These are phyloP conservation scores for Nigrospora sphaerica DNA, from an alignment of 2,329 filamentous ascomycete species.

Conservation along the genomic window DNA sequence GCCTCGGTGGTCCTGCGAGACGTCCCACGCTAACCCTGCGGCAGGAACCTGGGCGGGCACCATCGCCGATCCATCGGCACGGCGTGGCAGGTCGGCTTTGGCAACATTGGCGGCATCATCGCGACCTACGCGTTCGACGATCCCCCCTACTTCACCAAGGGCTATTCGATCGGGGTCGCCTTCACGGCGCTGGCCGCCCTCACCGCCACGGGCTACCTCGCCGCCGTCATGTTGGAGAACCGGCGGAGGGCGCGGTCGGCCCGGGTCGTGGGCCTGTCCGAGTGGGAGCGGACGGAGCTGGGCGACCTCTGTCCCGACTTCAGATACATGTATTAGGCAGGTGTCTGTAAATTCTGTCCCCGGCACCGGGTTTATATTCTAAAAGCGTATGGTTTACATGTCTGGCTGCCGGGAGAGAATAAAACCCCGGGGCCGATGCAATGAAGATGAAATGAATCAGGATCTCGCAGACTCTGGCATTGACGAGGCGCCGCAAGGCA, in stretches of 20 bases:
- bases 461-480: too few relatives aligned
- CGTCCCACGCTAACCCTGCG: background rate
- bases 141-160: slow-evolving; percentile 60
- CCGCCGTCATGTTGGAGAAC: slow-evolving; percentile 55
- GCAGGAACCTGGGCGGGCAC: slow-evolving; percentile 43
- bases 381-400: too few relatives aligned
- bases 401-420: too few relatives aligned
- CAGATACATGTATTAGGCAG: slow-evolving; percentile 40
- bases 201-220: slow-evolving; percentile 52
- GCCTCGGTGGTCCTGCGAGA: background rate
- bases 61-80: slow-evolving; percentile 61
- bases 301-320: slow-evolving; percentile 50
- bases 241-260: slow-evolving; percentile 40
- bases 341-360: too few relatives aligned
- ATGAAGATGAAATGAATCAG: too few relatives aligned
- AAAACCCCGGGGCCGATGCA: too few relatives aligned
- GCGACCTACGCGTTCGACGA: slow-evolving; percentile 70
- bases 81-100: slow-evolving; percentile 73
- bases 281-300: slow-evolving; percentile 52
- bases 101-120: slow-evolving; percentile 74
- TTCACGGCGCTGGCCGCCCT: slow-evolving; percentile 64
- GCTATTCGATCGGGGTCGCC: slow-evolving; percentile 70
- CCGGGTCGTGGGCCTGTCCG: slow-evolving; percentile 44
- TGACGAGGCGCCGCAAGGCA: too few relatives aligned
- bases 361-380: too few relatives aligned